Evolutionary conservation across 371 early-diverging fungal genomes (phyloP), one percentile per base, ranked within the genome.

Genomic region (Chytridium lagenaria): DNA sequence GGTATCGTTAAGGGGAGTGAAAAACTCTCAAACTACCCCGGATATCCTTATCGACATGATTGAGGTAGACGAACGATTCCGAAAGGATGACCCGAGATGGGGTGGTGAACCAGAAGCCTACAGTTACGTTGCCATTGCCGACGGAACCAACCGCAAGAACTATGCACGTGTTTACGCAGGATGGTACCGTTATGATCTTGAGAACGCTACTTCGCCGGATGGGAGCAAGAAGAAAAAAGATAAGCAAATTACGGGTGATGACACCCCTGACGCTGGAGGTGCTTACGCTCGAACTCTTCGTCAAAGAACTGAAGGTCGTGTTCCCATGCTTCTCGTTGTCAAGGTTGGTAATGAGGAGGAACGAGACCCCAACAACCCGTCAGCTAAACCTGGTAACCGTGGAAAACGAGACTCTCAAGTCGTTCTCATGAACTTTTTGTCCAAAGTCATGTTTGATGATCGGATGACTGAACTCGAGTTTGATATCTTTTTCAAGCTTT

Each of bases 401-500:
- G 99, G 99, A 74, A 99, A 99, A 80, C 92, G 99, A 68, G 99
- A 99, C 84, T 95, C 96, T 16, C 99, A 99, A 82, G 92, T 99
- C 59, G 89, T 99, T 69, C 86, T 98, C 40, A 98, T 99, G 99
- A 89, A 92, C 65, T 99, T 98, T 85, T 88, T 98, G 75, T 90
- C 92, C 79, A 92, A 92, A 77, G 90, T 98, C 63, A 91, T 94
- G 76, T 97, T 97, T 85, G 92, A 96, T 69, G 94, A 95, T 67
- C 92, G 94, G 50, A 92, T 98, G 94, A 93, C 93, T 0, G 95
- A 94, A 34, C 84, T 99, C 39, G 98, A 99, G 80, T 89, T 92
- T 70, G 97, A 96, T 65, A 87, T 99, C 30, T 98, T 95, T 83
- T 88, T 91, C 80, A 94, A 97, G 78, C 92, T 98, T 65, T 90